Evolutionary conservation across 139 green algal genomes (phyloP), one percentile per base, ranked within the genome.

Genomic region (Chlamydomonas sphaeroides): DNA sequence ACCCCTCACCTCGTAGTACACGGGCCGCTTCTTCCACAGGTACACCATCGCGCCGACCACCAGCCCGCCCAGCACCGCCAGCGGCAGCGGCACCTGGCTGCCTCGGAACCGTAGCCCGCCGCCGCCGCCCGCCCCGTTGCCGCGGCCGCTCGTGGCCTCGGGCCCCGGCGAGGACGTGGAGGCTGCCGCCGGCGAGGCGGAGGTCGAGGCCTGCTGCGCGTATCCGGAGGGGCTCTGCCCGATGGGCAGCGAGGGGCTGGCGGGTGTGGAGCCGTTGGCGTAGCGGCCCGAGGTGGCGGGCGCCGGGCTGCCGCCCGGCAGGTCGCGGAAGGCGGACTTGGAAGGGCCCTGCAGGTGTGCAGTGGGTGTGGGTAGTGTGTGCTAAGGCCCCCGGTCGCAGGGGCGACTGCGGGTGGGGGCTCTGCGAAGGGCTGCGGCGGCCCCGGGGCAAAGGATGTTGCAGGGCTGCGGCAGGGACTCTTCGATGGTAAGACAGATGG

Each of bases 21-120:
- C 49, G 0, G 77, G 77, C 45, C 77, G 48, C 77, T 68, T 56
- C 65, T 75, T 75, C 77, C 77, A 84, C 1, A 84, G 26, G 30
- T 84, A 84, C 63, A 84, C 49, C 36, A 84, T 48, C 48, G 63
- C 77, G 2, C 77, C 77, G 25, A 75, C 65, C 45, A 84, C 65
- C 26, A 75, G 56, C 36, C 77, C 77, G 28, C 77, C 63, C 10
- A 84, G 77, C 48, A 84, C 33, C 35, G 77, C 77, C 35, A 84
- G 65, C 33, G 77, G 77, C 49, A 84, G 77, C 77, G 77, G 77
- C 35, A 84, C 77, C 30, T 73, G 62, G 21, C 3, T 20, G 41
- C 26, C 6, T 14, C n/a, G n/a, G n/a, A n/a, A n/a, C n/a, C n/a
- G n/a, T n/a, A n/a, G n/a, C n/a, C n/a, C n/a, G n/a, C n/a, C n/a